Base-by-base conservation (phyloP, 2,329 filamentous ascomycete genomes). In the Xylaria sp. region DNA sequence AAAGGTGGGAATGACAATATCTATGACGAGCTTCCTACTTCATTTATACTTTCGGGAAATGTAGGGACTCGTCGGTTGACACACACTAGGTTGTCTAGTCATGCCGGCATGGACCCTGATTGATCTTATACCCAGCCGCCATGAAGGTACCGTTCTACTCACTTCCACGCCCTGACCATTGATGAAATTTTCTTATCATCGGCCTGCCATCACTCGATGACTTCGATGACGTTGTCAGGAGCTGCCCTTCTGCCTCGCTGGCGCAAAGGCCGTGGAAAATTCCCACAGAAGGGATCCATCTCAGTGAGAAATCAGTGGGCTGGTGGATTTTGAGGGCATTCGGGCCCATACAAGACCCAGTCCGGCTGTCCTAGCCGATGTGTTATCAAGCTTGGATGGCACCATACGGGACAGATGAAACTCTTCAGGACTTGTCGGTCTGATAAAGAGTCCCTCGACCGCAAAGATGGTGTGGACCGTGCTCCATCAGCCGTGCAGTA, bases 181-280 rank as follows among this genome's bases (percentile, higher is more conserved):
- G 39, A 48, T 44, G 4, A 66, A 63, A 23, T 67, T 59, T 23
- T 65, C 68, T 39, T 70, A 63, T 65, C 66, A 55, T 18, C 3
- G 25, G 28, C 46, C 46, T 34, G 57, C 13, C n/a, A 52, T 41
- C 54, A 32, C 37, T 48, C 44, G 37, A 70, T 72, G 65, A 71
- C 68, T 28, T 48, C 44, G 37, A 70, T 72, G 68, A 71, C 68
- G 68, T 70, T 28, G 37, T 39, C 18, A 56, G 52, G 51, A 50
- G 51, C 61, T 50, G 34, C 18, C 37, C 51, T 57, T 39, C 65
- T 46, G 15, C 41, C 18, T 60, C 64, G 55, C 57, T 28, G 70
- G 50, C 60, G 25, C 28, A 56, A 32, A 41, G 23, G 44, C 28
- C 41, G 54, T 37, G 18, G 34, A 18, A 28, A 37, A 56, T 65